These are phyloP conservation scores for Acanthamoeba culbertsoni DNA, from an alignment of 208 protist species.

Conservation along the genomic window DNA sequence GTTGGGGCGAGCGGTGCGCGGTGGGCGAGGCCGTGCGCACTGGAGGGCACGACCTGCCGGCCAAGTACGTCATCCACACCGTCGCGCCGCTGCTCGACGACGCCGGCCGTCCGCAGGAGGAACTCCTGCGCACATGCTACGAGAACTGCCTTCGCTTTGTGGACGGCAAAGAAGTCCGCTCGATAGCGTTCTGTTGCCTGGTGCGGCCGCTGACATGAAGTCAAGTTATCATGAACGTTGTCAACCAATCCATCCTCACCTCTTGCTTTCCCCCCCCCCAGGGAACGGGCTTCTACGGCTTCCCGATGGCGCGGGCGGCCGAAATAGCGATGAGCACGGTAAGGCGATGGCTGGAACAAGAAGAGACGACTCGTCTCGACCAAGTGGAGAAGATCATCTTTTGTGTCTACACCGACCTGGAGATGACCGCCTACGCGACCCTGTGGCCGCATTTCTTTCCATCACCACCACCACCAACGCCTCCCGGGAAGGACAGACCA, in stretches of 20 bases:
- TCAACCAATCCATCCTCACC: no score
- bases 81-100: slow-evolving; percentile 28
- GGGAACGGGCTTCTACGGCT: slow-evolving; percentile 52
- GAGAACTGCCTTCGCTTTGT: background rate
- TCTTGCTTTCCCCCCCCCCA: no score
- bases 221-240: no score
- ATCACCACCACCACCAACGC: no score
- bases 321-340: background rate
- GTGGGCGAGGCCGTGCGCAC: background rate
- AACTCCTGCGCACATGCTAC: background rate
- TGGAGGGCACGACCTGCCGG: background rate
- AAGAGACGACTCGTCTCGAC: background rate
- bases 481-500: no score
- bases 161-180: background rate
- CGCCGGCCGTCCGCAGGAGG: background rate
- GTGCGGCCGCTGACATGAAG: background rate
- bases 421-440: background rate
- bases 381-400: background rate
- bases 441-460: slow-evolving; percentile 17
- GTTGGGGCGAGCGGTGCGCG: background rate
- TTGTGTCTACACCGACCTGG: slow-evolving; percentile 3
- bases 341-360: background rate
- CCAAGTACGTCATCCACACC: slow-evolving; percentile 31
- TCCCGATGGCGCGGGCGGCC: background rate
- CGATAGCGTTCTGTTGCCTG: slow-evolving; percentile 9